phyloP scores from a whole-genome alignment of 768 basidiomycete species.

The Suillus alpinus region DNA sequence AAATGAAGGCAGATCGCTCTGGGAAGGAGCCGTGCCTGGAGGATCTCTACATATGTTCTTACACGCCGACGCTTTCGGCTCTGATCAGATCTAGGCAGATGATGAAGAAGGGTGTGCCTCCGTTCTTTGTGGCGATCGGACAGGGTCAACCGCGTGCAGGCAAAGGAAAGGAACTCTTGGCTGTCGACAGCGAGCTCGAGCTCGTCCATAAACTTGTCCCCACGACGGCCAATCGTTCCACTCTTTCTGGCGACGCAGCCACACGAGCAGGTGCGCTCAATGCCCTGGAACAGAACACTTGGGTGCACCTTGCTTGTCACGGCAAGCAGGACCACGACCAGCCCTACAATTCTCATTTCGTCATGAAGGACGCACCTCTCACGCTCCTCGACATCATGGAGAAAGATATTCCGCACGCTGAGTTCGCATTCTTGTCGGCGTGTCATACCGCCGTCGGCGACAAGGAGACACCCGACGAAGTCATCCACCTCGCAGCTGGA shows the following conservation, averaged over 20 bases:
- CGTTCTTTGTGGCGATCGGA: background rate
- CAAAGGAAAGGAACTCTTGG: background rate
- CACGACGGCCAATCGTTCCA: background rate
- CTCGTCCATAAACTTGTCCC: background rate
- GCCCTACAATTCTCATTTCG: conserved; percentile 27
- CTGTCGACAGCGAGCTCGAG: background rate
- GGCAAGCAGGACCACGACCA: conserved; percentile 16
- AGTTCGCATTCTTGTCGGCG: too few species aligned
- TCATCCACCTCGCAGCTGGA: too few species aligned
- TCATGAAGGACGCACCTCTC: too few species aligned
- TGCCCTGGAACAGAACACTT: conserved; percentile 17
- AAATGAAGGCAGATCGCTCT: background rate
- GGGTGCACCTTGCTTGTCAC: conserved; percentile 34
- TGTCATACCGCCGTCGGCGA: too few species aligned
- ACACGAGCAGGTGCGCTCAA: conserved; percentile 12
- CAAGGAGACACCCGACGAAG: too few species aligned
- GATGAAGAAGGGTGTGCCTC: background rate
- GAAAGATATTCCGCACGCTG: too few species aligned
- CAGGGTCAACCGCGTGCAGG: background rate
- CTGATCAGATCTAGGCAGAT: background rate
- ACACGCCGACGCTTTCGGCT: background rate
- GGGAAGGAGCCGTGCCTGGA: too few species aligned
- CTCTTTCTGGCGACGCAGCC: conserved; percentile 12
- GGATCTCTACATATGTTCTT: background rate
- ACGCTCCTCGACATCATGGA: too few species aligned